phyloP scores from a whole-genome alignment of 1,284 basidiomycete species.

The Baeospora myosura region DNA sequence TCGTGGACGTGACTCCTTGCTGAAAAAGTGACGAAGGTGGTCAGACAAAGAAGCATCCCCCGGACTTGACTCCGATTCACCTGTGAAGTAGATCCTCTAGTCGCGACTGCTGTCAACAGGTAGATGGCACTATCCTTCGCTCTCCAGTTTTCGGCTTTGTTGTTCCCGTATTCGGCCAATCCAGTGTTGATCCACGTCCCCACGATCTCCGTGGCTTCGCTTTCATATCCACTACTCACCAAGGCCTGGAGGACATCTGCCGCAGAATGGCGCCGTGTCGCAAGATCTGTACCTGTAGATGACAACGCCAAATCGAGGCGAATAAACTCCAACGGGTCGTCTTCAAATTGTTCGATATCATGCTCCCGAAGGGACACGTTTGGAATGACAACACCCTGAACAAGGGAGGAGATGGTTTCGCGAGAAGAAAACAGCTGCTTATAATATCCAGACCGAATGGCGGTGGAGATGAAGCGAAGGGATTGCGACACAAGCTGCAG shows the following conservation, averaged over 20 bases:
- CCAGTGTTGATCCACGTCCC: constrained; percentile 77
- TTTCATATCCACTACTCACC: constrained; percentile 71
- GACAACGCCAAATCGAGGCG: constrained; percentile 80
- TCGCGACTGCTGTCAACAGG: constrained; percentile 86
- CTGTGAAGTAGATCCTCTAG: constrained; percentile 78
- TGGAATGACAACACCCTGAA: constrained; percentile 88
- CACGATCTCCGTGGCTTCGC: constrained; percentile 80
- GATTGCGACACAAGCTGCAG: constrained; percentile 85
- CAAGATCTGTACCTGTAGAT: constrained; percentile 45
- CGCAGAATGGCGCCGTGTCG: constrained; percentile 87
- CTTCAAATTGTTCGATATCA: constrained; percentile 95
- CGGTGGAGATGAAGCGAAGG: constrained; percentile 86
- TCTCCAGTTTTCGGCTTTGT: constrained; percentile 77
- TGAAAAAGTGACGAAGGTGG: constrained; percentile 20
- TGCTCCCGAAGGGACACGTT: constrained; percentile 86
- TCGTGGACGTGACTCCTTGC: constrained; percentile 92
- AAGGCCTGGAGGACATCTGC: constrained; percentile 89
- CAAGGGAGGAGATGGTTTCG: constrained; percentile 77
- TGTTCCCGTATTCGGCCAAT: constrained; percentile 50
- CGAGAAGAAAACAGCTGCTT: constrained; percentile 61
- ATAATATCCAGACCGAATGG: constrained; percentile 83
- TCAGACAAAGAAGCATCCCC: background rate
- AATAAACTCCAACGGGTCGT: constrained; percentile 94
- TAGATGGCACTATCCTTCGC: constrained; percentile 96
- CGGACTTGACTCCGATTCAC: constrained; percentile 31